These are phyloP conservation scores for Tulasnella sp. DNA, from an alignment of 768 basidiomycete species.

Conservation along the genomic window DNA sequence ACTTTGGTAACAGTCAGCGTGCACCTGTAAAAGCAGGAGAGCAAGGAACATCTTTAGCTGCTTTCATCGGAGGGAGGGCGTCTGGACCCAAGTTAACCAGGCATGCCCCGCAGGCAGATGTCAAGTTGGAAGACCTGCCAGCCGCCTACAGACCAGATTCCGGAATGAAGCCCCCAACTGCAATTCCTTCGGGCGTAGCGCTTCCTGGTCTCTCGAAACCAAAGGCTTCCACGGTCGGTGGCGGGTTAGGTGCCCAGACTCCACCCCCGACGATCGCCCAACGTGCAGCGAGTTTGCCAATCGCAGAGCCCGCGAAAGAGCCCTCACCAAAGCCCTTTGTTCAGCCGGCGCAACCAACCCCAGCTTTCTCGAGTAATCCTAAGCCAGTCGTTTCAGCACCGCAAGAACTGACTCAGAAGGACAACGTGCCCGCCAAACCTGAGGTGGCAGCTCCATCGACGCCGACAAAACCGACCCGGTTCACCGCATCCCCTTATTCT, in stretches of 20 bases:
- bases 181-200: background rate
- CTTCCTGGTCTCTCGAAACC: background rate
- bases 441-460: background rate
- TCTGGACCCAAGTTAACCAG: conserved; percentile 62
- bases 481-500: background rate
- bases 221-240: background rate
- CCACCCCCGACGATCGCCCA: background rate
- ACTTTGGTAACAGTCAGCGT: background rate
- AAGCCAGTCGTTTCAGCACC: background rate
- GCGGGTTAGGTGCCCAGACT: background rate
- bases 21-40: conserved; percentile 8
- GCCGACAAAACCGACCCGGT: background rate
- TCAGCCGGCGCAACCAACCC: background rate
- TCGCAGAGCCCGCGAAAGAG: background rate
- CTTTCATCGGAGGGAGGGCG: conserved; percentile 71
- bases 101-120: conserved; percentile 61
- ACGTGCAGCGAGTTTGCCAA: background rate
- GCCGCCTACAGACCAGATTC: background rate
- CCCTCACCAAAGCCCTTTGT: background rate
- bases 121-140: conserved; percentile 22
- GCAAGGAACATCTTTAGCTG: conserved; percentile 54
- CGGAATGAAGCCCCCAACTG: background rate
- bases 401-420: background rate
- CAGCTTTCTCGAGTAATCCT: background rate
- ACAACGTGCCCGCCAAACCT: background rate